phyloP scores from a whole-genome alignment of 2,329 filamentous ascomycete species.

The Xylaria digitata region DNA sequence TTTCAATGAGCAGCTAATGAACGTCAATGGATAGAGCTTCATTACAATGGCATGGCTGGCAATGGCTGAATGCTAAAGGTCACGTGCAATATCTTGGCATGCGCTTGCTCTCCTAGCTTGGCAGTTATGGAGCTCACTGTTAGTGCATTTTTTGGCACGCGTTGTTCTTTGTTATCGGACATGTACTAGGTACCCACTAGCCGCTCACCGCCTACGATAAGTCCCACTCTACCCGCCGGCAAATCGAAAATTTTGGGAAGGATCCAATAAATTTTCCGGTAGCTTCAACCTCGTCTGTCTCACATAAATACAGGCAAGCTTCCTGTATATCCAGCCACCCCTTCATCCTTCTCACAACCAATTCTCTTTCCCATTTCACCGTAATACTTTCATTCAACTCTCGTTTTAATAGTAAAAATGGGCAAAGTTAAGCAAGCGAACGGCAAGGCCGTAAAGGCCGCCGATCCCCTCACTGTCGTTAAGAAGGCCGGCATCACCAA shows the following conservation, averaged over 20 bases:
- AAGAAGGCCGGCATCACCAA: conserved; percentile 77
- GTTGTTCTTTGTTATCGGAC: neutral
- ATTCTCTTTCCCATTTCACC: neutral
- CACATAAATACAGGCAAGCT: conserved; percentile 42
- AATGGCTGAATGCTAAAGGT: conserved; percentile 6
- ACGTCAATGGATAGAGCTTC: conserved; percentile 24
- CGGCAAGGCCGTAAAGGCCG: conserved; percentile 62
- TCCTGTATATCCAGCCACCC: conserved; percentile 3
- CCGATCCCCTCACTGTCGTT: conserved; percentile 64
- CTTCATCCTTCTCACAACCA: conserved; percentile 12
- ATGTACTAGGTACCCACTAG: conserved; percentile 13
- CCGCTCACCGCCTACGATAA: conserved; percentile 46
- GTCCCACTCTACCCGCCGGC: conserved; percentile 43
- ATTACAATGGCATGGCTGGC: conserved; percentile 6
- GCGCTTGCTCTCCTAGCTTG: neutral
- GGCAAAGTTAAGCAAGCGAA: conserved; percentile 74
- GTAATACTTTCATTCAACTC: conserved; percentile 23
- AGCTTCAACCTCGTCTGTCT: conserved; percentile 33
- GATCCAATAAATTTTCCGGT: conserved; percentile 39
- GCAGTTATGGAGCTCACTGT: neutral
- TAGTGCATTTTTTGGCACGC: neutral
- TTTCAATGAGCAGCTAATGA: conserved; percentile 2
- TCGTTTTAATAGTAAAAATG: conserved; percentile 60
- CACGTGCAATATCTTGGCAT: conserved; percentile 31
- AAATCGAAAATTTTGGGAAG: conserved; percentile 44